Percentiles rank a stretch among this genome's conserved stretches.
Evolutionary conservation across 139 green algal species (phyloP).

Genomic region (Mychonastes homosphaera): DNA sequence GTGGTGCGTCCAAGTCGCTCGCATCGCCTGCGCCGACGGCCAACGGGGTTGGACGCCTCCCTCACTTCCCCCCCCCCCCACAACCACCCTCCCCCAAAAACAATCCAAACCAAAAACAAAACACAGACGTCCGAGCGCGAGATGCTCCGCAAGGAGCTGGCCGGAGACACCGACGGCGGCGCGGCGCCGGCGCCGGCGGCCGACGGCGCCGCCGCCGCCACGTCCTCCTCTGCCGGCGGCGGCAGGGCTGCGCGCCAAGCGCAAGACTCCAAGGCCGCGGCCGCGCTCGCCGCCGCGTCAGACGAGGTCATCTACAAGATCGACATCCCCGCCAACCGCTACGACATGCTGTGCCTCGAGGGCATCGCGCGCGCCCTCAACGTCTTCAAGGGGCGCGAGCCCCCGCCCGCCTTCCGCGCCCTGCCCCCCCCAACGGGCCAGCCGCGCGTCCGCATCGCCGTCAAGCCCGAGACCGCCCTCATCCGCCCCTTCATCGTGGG

Average conservation of each 20-base stretch:
- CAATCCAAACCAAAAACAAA: too few relatives aligned
- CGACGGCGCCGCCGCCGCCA: neutral
- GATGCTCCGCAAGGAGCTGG: constrained; percentile 81
- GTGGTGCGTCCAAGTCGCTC: too few relatives aligned
- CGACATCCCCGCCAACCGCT: constrained; percentile 97
- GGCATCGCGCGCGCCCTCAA: constrained; percentile 91
- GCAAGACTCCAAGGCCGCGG: constrained; percentile 7
- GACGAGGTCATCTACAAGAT: constrained; percentile 98
- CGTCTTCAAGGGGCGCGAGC: constrained; percentile 74
- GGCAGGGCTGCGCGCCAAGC: constrained; percentile 9
- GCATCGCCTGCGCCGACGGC: too few relatives aligned
- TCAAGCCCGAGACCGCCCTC: constrained; percentile 72
- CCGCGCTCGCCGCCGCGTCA: constrained; percentile 25
- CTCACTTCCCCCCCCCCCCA: too few relatives aligned
- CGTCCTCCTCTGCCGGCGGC: neutral
- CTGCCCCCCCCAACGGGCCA: neutral
- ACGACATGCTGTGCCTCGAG: constrained; percentile 99
- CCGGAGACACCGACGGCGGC: constrained; percentile 3
- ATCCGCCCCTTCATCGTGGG: constrained; percentile 93
- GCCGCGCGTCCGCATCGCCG: neutral
- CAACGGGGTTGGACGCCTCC: too few relatives aligned
- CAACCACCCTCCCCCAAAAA: too few relatives aligned
- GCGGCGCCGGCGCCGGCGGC: constrained; percentile 1
- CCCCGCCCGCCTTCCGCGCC: constrained; percentile 21
- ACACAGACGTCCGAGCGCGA: constrained; percentile 84